Conservation (phyloP, 2,329 filamentous ascomycete genomes). For the Colletotrichum costaricense region DNA sequence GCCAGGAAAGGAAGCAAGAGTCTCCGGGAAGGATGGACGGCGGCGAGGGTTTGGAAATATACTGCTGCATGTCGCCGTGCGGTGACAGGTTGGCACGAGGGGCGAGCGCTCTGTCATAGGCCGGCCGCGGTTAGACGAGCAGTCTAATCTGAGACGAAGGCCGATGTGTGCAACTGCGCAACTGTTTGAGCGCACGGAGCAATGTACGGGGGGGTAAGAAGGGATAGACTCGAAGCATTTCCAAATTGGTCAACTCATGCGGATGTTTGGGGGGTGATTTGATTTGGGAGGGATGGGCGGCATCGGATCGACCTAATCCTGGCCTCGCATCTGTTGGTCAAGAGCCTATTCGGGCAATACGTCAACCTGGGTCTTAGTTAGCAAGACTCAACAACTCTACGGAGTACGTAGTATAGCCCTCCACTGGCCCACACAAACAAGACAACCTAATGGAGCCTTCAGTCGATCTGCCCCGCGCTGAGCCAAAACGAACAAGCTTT, state of each 20-base stretch:
- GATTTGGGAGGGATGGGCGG: constrained; percentile 7
- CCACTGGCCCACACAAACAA: constrained; percentile 9
- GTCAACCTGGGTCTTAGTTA: constrained; percentile 1
- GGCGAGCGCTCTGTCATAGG: constrained; percentile 32
- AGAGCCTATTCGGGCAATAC: constrained; percentile 13
- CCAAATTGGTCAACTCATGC: constrained; percentile 33
- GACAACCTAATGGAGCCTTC: constrained; percentile 1
- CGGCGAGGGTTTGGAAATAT: constrained; percentile 29
- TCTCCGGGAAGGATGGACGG: neutral
- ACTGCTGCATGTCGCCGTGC: constrained; percentile 21
- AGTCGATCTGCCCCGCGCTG: constrained; percentile 19
- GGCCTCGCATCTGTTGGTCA: constrained; percentile 12
- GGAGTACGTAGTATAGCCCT: neutral
- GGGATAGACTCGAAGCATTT: constrained; percentile 25
- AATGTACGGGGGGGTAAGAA: constrained; percentile 14
- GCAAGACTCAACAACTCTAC: neutral
- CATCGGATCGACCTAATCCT: constrained; percentile 30
- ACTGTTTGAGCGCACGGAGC: constrained; percentile 36
- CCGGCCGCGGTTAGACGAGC: constrained; percentile 31
- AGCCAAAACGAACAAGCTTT: constrained; percentile 3
- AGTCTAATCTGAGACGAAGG: constrained; percentile 34
- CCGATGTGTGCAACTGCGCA: constrained; percentile 34
- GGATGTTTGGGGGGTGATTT: neutral
- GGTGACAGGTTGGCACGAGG: constrained; percentile 29
- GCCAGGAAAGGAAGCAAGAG: neutral